phyloP scores from a whole-genome alignment of 2,329 filamentous ascomycete species.

The Trematosphaeria pertusa region DNA sequence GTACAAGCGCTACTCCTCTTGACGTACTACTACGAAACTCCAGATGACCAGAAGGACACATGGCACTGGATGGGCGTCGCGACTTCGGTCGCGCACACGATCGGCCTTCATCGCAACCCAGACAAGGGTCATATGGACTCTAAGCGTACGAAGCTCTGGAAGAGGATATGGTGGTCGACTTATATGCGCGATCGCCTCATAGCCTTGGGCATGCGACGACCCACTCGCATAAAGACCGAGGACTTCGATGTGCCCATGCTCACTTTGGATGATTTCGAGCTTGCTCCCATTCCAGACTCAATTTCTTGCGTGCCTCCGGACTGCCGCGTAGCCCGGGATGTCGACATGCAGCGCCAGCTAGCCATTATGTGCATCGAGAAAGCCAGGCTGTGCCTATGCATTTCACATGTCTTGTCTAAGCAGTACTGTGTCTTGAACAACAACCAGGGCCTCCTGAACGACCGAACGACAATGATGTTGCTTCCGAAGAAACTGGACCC shows the following conservation, averaged over 20 bases:
- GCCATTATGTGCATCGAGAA: constrained; percentile 92
- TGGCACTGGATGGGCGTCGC: constrained; percentile 99
- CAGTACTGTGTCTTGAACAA: constrained; percentile 92
- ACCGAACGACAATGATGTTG: constrained; percentile 83
- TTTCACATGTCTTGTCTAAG: constrained; percentile 86
- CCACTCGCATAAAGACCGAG: constrained; percentile 89
- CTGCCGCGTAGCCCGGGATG: constrained; percentile 74
- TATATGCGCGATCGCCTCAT: constrained; percentile 95
- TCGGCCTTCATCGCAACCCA: constrained; percentile 88
- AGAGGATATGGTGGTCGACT: constrained; percentile 97
- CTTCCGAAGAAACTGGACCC: constrained; percentile 86
- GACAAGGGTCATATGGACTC: constrained; percentile 76
- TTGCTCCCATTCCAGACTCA: constrained; percentile 69
- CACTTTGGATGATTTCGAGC: constrained; percentile 82
- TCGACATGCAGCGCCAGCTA: constrained; percentile 76
- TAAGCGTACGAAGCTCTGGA: constrained; percentile 83
- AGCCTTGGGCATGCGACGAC: constrained; percentile 90
- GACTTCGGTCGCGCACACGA: constrained; percentile 90
- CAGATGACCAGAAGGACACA: constrained; percentile 95
- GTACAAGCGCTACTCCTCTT: constrained; percentile 89
- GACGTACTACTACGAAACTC: constrained; percentile 98
- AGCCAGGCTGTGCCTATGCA: constrained; percentile 85
- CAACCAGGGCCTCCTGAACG: constrained; percentile 73
- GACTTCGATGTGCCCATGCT: constrained; percentile 96
- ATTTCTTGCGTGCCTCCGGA: constrained; percentile 72